Conservation (phyloP, 345 rosid genomes). For the Moricandia moricandioides region DNA sequence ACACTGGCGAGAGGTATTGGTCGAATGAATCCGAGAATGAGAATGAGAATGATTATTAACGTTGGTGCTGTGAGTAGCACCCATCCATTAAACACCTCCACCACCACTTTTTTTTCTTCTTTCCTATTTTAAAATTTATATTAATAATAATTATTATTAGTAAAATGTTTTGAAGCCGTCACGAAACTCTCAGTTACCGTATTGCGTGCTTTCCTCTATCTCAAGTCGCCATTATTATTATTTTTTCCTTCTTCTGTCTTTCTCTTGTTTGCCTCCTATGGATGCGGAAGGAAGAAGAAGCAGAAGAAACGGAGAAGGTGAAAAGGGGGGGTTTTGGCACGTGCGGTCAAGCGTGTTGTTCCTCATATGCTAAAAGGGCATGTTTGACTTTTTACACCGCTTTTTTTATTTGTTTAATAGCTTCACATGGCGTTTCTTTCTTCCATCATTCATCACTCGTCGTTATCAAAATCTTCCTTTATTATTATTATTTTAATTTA, state of each 20-base stretch:
- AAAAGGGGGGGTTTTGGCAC: slow-evolving; percentile 23
- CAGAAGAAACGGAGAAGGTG: neutral
- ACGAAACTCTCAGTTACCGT: slow-evolving; percentile 38
- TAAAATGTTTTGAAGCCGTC: slow-evolving; percentile 7
- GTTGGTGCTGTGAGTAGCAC: slow-evolving; percentile 36
- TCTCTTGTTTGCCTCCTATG: slow-evolving; percentile 3
- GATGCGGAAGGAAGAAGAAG: slow-evolving; percentile 23
- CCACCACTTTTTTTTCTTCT: slow-evolving; percentile 25
- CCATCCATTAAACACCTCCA: slow-evolving; percentile 43
- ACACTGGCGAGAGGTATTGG: slow-evolving; percentile 30
- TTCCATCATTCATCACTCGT: neutral
- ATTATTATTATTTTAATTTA: neutral
- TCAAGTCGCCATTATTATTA: neutral
- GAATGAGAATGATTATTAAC: slow-evolving; percentile 26
- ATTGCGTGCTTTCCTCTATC: slow-evolving; percentile 35
- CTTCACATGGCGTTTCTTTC: neutral
- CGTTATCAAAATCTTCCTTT: slow-evolving; percentile 12
- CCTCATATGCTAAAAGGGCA: neutral
- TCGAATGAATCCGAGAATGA: slow-evolving; percentile 22
- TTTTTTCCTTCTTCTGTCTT: neutral
- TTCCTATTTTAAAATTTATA: neutral
- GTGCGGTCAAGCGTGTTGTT: neutral
- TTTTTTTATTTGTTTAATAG: neutral
- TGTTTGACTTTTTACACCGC: slow-evolving; percentile 25
- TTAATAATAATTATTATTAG: slow-evolving; percentile 23